Evolutionary conservation across 2,329 filamentous ascomycete genomes (phyloP).

Genomic region (Graphilbum sp.): DNA sequence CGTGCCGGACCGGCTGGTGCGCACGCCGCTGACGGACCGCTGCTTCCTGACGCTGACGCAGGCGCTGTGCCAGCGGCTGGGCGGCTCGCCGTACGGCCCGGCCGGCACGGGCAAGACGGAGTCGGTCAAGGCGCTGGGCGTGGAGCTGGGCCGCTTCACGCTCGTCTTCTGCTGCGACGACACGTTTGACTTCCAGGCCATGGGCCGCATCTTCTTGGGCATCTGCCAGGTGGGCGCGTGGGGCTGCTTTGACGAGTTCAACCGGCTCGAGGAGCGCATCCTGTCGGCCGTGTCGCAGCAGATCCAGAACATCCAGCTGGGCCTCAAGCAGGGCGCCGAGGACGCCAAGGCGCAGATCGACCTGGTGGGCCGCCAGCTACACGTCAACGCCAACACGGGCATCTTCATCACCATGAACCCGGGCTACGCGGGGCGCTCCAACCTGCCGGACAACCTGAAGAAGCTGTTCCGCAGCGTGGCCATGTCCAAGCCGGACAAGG

Average conservation of each 20-base stretch:
- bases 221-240: conserved; percentile 98
- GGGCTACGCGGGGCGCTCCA: conserved; percentile 93
- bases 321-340: conserved; percentile 57
- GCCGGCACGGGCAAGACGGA: conserved; percentile 98
- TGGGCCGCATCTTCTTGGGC: conserved; percentile 98
- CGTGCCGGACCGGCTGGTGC: conserved; percentile 87
- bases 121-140: conserved; percentile 92
- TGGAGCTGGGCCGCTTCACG: conserved; percentile 93
- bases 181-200: conserved; percentile 98
- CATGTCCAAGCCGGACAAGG: conserved; percentile 99
- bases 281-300: conserved; percentile 96
- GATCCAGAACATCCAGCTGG: conserved; percentile 97
- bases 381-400: conserved; percentile 82
- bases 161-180: conserved; percentile 99
- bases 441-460: conserved; percentile 96
- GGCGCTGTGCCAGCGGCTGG: conserved; percentile 83
- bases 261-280: conserved; percentile 94
- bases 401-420: conserved; percentile 99
- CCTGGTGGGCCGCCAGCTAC: conserved; percentile 76
- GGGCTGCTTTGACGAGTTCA: conserved; percentile 99
- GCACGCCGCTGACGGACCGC: conserved; percentile 90
- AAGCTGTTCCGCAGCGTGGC: conserved; percentile 98
- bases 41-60: conserved; percentile 98
- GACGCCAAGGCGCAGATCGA: conserved; percentile 65
- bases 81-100: conserved; percentile 92